phyloP scores from a whole-genome alignment of 805 yeast species.

The Nakazawaea ernobii region DNA sequence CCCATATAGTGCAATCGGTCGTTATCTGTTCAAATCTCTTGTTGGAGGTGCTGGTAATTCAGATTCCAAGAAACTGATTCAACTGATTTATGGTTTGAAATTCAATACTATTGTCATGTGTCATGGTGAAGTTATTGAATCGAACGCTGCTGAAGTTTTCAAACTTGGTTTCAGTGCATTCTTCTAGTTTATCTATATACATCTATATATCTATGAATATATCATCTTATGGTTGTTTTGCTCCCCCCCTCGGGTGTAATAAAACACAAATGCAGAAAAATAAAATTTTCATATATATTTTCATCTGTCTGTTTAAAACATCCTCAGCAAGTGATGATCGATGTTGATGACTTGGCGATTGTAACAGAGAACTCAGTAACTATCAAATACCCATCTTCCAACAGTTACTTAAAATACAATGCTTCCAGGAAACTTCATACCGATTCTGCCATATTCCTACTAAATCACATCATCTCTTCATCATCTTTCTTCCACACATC shows the following conservation, averaged over 20 bases:
- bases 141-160: constrained; percentile 24
- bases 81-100: constrained; percentile 33
- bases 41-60: constrained; percentile 15
- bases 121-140: constrained; percentile 54
- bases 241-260: too few relatives aligned
- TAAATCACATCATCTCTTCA: not conserved
- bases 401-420: not conserved
- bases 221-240: too few relatives aligned
- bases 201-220: not conserved
- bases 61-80: constrained; percentile 20
- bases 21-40: constrained; percentile 19
- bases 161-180: constrained; percentile 7
- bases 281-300: not conserved
- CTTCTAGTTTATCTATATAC: not conserved
- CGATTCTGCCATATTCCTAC: not conserved
- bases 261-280: too few relatives aligned
- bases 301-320: too few relatives aligned
- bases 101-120: constrained; percentile 48
- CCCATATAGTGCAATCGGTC: constrained; percentile 34
- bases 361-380: constrained; percentile 1
- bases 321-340: not conserved
- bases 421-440: not conserved
- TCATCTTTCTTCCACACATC: not conserved
- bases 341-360: not conserved
- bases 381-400: not conserved